Evolutionary conservation across 2,329 filamentous ascomycete genomes (phyloP).

Genomic region (Aspergillus sp.): DNA sequence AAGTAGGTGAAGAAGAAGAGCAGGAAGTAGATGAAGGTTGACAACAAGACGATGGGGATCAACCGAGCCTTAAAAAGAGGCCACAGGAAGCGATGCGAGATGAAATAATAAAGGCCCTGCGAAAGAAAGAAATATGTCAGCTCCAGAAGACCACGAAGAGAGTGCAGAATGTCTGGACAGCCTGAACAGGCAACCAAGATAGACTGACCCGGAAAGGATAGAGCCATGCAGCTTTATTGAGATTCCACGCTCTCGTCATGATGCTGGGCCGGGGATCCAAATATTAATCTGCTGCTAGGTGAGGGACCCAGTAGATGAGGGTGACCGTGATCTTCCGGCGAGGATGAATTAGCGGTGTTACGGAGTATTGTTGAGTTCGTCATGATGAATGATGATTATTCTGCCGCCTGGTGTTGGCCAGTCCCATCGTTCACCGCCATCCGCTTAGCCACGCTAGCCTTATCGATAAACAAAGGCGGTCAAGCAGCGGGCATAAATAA

Average conservation of each 20-base stretch:
- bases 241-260: constrained; percentile 24
- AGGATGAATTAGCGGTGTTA: too few relatives aligned
- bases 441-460: constrained; percentile 13
- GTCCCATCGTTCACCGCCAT: too few relatives aligned
- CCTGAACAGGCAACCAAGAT: constrained; percentile 5
- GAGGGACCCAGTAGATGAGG: too few relatives aligned
- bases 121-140: constrained; percentile 5
- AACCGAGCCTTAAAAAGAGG: constrained; percentile 77
- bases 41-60: constrained; percentile 78
- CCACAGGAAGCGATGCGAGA: constrained; percentile 73
- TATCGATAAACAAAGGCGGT: constrained; percentile 37
- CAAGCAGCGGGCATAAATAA: constrained; percentile 21
- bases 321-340: too few relatives aligned
- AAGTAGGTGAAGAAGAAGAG: constrained; percentile 87
- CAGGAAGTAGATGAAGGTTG: constrained; percentile 76
- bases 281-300: neutral
- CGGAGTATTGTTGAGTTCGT: too few relatives aligned
- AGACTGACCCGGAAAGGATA: constrained; percentile 48
- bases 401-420: neutral
- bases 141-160: neutral
- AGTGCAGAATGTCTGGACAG: too few relatives aligned
- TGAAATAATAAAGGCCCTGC: constrained; percentile 79
- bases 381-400: neutral
- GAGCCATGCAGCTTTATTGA: constrained; percentile 43
- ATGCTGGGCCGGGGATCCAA: neutral